These are phyloP conservation scores for Cutaneotrichosporon mucoides DNA, from an alignment of 1,284 basidiomycete species.

Conservation along the genomic window DNA sequence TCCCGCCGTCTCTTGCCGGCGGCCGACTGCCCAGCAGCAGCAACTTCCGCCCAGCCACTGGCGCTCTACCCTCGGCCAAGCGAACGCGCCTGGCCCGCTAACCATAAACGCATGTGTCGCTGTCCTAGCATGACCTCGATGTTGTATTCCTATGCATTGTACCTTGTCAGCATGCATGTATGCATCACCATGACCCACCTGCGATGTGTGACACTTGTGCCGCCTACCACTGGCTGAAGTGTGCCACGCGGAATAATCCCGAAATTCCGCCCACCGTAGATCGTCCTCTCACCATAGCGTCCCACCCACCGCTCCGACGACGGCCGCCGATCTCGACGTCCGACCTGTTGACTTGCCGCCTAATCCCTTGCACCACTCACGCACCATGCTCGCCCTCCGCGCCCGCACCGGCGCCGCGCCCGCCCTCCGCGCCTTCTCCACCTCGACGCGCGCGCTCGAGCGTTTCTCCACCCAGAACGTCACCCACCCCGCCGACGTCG, in stretches of 20 bases:
- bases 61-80: conserved; percentile 22
- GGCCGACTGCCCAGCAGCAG: conserved; percentile 39
- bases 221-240: neutral
- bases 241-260: neutral
- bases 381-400: conserved; percentile 19
- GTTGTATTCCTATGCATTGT: neutral
- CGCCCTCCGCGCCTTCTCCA: conserved; percentile 4
- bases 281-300: no score
- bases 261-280: neutral
- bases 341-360: no score
- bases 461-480: neutral
- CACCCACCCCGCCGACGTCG: conserved; percentile 23
- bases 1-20: conserved; percentile 39
- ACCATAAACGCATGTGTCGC: neutral
- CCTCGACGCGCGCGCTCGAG: neutral
- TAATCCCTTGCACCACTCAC: neutral
- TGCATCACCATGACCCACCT: neutral
- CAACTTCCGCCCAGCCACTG: conserved; percentile 42
- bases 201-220: neutral
- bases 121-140: neutral
- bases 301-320: no score
- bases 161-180: conserved; percentile 2
- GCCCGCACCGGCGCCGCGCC: neutral
- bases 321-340: neutral
- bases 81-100: conserved; percentile 17